Percentiles rank a stretch among this genome's conserved stretches.
These are phyloP conservation scores for Oryza glumipatula DNA, from an alignment of 176 grass and related monocot genomes.

Conservation along the genomic window DNA sequence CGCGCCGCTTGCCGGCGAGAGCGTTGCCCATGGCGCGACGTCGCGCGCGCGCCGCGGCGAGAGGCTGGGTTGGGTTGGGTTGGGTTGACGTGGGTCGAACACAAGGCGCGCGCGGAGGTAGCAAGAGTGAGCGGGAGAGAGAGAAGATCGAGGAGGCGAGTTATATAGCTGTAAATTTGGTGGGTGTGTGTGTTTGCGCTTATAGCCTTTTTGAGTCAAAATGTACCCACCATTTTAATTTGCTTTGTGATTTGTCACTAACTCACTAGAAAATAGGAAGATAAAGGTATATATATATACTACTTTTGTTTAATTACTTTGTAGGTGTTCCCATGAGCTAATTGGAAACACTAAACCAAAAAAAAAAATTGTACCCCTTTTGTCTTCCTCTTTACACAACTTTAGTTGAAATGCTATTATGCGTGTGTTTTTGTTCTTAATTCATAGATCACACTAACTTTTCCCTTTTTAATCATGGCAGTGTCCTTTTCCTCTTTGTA, in stretches of 20 bases:
- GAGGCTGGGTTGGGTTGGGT: background rate
- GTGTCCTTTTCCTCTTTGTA: background rate
- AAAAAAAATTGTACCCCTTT: background rate
- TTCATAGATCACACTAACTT: background rate
- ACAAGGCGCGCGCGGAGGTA: background rate
- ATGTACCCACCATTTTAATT: background rate
- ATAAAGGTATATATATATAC: background rate
- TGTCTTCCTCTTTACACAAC: background rate
- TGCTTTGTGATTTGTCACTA: background rate
- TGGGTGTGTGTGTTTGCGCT: background rate
- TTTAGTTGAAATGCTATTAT: background rate
- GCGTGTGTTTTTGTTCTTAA: background rate
- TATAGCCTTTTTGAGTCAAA: slow-evolving; percentile 3
- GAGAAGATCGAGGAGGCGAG: background rate
- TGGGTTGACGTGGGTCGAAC: slow-evolving; percentile 25
- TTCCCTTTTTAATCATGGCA: background rate
- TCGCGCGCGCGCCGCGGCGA: background rate
- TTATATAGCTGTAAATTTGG: slow-evolving; percentile 42
- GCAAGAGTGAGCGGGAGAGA: slow-evolving; percentile 21
- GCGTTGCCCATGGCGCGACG: slow-evolving; percentile 71
- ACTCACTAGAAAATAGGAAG: background rate
- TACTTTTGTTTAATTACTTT: background rate
- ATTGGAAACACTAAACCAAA: background rate
- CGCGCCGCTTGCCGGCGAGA: slow-evolving; percentile 56
- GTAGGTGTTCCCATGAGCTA: background rate